Base-by-base conservation (phyloP, 2,329 filamentous ascomycete species). In the Truncatella angustata region DNA sequence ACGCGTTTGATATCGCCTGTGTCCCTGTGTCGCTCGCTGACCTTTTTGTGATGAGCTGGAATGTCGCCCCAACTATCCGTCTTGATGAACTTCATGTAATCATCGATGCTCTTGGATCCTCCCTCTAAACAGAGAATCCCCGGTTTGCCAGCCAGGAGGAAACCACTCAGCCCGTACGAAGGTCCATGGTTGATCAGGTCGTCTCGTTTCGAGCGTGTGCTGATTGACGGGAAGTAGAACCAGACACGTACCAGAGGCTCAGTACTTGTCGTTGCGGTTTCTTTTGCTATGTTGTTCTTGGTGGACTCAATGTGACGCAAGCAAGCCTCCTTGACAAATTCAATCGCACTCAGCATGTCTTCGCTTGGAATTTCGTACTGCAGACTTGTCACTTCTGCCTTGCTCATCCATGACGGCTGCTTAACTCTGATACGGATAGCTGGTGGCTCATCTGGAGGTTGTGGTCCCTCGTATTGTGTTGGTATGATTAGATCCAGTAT, bases 171-270 rank as follows among this genome's bases (percentile, higher is more conserved):
- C 2, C 61, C 65, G 61, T 82, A 82, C 0, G 61, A 57, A 0
- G 80, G 76, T 0, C 80, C 80, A 51, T 80, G 67, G 50, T 72
- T 74, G 40, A 85, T 75, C 37, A 85, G 66, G 56, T 85, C 81
- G 56, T 79, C 74, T 43, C 82, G 72, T 59, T 85, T 85, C 42
- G 74, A 73, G 3, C 82, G 76, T 0, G 81, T 85, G 36, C 76
- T 80, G 50, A 85, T 77, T 1, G 80, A 84, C 0, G 81, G 81
- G 55, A 85, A 84, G 64, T 85, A 85, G 60, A 85, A 85, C 81
- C 81, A 85, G 1, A 79, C 81, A 7, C 82, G 69, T 3, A 80
- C 73, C 1, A 79, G 42, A n/a, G 24, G 23, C 23, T 39, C 36
- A 6, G 11, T 23, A 14, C 28, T 54, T 49, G 9, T 10, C 37